Conservation (phyloP, 306 rosid species). For the Ochetophila trinervis region DNA sequence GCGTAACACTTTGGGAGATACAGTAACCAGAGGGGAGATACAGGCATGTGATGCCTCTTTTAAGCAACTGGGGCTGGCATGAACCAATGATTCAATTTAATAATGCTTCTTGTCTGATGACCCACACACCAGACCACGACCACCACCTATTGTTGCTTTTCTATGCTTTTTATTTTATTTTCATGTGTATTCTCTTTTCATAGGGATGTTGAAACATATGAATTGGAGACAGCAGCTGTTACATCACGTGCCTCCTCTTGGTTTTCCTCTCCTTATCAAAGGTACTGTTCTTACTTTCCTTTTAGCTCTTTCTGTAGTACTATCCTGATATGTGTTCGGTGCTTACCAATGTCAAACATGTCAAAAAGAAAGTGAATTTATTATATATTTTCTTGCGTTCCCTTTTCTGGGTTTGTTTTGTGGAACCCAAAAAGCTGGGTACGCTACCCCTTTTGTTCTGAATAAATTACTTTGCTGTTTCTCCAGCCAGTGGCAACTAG, state of each 20-base stretch:
- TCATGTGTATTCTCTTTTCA: conserved; percentile 18
- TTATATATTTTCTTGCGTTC: conserved; percentile 1
- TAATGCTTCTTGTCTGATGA: conserved; percentile 42
- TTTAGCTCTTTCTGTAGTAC: conserved; percentile 15
- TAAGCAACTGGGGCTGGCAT: conserved; percentile 36
- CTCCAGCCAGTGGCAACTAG: neutral
- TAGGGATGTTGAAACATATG: conserved; percentile 35
- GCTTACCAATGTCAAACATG: conserved; percentile 23
- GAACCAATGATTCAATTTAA: conserved; percentile 37
- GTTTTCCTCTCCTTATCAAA: conserved; percentile 16
- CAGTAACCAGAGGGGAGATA: conserved; percentile 10
- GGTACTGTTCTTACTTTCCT: conserved; percentile 22
- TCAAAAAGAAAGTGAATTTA: neutral
- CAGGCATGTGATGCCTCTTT: conserved; percentile 32
- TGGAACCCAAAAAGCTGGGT: conserved; percentile 22
- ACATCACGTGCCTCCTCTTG: conserved; percentile 39
- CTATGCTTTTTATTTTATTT: neutral
- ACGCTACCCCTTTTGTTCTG: conserved; percentile 2
- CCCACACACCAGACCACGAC: conserved; percentile 29
- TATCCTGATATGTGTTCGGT: conserved; percentile 26
- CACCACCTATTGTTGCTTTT: conserved; percentile 19
- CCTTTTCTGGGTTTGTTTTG: conserved; percentile 11
- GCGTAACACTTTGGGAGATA: conserved; percentile 3
- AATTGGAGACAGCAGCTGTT: conserved; percentile 29
- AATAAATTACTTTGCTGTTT: conserved; percentile 2